A percentile compares a stretch with the other conserved stretches of the same genome.
phyloP scores from a whole-genome alignment of 2,329 filamentous ascomycete genomes.

The Rhynchosporium agropyri region DNA sequence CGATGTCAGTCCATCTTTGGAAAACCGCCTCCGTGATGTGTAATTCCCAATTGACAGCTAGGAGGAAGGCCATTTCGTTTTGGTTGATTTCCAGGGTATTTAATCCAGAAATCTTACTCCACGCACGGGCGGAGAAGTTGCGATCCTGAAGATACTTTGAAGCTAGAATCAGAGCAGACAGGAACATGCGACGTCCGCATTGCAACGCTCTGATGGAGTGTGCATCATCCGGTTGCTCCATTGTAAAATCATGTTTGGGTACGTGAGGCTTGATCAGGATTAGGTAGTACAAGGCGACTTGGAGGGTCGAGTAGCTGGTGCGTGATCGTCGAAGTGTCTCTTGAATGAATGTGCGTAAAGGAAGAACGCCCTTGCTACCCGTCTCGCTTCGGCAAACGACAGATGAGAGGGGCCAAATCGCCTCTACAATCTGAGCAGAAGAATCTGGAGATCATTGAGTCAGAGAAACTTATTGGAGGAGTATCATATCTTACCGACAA shows the following conservation, averaged over 20 bases:
- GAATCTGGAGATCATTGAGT: slow-evolving; percentile 69
- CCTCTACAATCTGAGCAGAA: slow-evolving; percentile 94
- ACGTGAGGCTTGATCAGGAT: slow-evolving; percentile 92
- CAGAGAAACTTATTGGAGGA: slow-evolving; percentile 36
- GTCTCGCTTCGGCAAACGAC: slow-evolving; percentile 74
- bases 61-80: slow-evolving; percentile 90
- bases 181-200: slow-evolving; percentile 96
- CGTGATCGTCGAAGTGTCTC: slow-evolving; percentile 93
- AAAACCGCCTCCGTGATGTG: slow-evolving; percentile 90
- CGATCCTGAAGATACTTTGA: slow-evolving; percentile 98
- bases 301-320: slow-evolving; percentile 95
- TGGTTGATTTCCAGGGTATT: slow-evolving; percentile 93
- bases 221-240: slow-evolving; percentile 77
- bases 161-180: slow-evolving; percentile 89
- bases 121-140: slow-evolving; percentile 95
- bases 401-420: slow-evolving; percentile 92
- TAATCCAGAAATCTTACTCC: slow-evolving; percentile 99
- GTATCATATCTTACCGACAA: slow-evolving; percentile 79
- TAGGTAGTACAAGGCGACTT: slow-evolving; percentile 95
- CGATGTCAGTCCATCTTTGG: slow-evolving; percentile 91
- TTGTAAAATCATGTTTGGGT: slow-evolving; percentile 79
- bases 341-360: slow-evolving; percentile 93
- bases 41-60: slow-evolving; percentile 90
- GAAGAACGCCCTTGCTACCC: slow-evolving; percentile 76
- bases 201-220: slow-evolving; percentile 79